Percentiles rank a stretch among this genome's conserved stretches.
These are phyloP conservation scores for Phytophthora pistaciae DNA, from an alignment of 352 stramenopile species.

Conservation along the genomic window DNA sequence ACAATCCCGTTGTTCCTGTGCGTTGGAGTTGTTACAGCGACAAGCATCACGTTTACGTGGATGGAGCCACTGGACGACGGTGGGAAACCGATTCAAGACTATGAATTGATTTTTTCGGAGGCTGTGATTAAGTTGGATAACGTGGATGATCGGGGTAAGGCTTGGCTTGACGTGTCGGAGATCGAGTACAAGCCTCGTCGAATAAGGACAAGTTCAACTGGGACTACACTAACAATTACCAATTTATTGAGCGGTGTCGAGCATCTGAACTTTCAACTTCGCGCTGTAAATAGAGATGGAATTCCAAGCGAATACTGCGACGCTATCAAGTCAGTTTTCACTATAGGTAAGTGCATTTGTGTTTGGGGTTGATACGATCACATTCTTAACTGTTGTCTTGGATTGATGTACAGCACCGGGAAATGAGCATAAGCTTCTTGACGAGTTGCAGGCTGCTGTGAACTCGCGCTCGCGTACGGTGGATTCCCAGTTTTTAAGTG, in stretches of 20 bases:
- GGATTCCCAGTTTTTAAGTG: slow-evolving; percentile 82
- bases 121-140: slow-evolving; percentile 51
- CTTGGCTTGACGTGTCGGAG: slow-evolving; percentile 63
- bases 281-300: slow-evolving; percentile 63
- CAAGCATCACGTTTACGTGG: slow-evolving; percentile 75
- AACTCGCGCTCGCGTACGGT: slow-evolving; percentile 73
- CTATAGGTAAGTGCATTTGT: slow-evolving; percentile 51
- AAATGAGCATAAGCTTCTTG: slow-evolving; percentile 73
- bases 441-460: slow-evolving; percentile 84
- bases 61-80: slow-evolving; percentile 65
- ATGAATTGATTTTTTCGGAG: slow-evolving; percentile 73
- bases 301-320: slow-evolving; percentile 64
- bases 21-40: slow-evolving; percentile 59
- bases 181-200: slow-evolving; percentile 63
- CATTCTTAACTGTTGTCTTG: slow-evolving; percentile 8
- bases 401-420: slow-evolving; percentile 44
- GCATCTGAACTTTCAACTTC: slow-evolving; percentile 72
- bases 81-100: slow-evolving; percentile 38
- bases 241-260: slow-evolving; percentile 70
- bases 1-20: slow-evolving; percentile 58
- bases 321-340: slow-evolving; percentile 64
- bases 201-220: slow-evolving; percentile 57
- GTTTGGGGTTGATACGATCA: not conserved
- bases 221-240: slow-evolving; percentile 45
- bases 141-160: slow-evolving; percentile 48